Conservation (phyloP, 2,329 filamentous ascomycete genomes). For the Trichoderma sp. region DNA sequence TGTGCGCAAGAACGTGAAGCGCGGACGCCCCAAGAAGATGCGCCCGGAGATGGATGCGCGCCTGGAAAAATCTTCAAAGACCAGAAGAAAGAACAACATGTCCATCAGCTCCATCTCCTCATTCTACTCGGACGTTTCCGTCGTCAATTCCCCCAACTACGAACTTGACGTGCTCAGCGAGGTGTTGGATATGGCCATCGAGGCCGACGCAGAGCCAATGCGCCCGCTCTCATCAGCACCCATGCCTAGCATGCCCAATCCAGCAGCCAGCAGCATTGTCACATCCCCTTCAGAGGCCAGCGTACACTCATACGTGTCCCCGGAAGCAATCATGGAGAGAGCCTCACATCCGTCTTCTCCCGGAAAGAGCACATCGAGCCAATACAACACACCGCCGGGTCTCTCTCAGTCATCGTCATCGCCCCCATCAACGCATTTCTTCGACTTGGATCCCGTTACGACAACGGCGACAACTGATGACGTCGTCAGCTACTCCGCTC, state of each 20-base stretch:
- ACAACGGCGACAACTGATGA: slow-evolving; percentile 37
- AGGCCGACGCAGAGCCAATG: slow-evolving; percentile 33
- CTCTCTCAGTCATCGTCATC: slow-evolving; percentile 64
- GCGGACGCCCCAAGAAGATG: slow-evolving; percentile 65
- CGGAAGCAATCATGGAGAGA: slow-evolving; percentile 46
- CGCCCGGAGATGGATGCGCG: slow-evolving; percentile 59
- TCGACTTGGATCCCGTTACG: slow-evolving; percentile 48
- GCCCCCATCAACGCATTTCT: slow-evolving; percentile 53
- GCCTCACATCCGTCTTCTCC: slow-evolving; percentile 49
- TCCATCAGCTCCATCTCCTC: slow-evolving; percentile 54
- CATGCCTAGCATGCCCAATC: slow-evolving; percentile 39
- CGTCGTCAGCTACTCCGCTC: slow-evolving; percentile 35
- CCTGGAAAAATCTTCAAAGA: slow-evolving; percentile 57
- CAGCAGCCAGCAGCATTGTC: slow-evolving; percentile 35
- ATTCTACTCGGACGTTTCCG: slow-evolving; percentile 59
- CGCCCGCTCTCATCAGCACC: slow-evolving; percentile 50
- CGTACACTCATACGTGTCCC: slow-evolving; percentile 50
- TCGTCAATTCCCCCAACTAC: slow-evolving; percentile 54
- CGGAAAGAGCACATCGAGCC: slow-evolving; percentile 52
- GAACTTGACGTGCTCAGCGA: slow-evolving; percentile 52
- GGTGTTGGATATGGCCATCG: slow-evolving; percentile 48
- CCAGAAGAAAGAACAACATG: slow-evolving; percentile 59
- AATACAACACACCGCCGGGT: slow-evolving; percentile 60
- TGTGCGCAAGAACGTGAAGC: slow-evolving; percentile 61
- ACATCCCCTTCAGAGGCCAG: slow-evolving; percentile 46